phyloP scores from a whole-genome alignment of 2,329 filamentous ascomycete species.

The Alternaria consortialis region DNA sequence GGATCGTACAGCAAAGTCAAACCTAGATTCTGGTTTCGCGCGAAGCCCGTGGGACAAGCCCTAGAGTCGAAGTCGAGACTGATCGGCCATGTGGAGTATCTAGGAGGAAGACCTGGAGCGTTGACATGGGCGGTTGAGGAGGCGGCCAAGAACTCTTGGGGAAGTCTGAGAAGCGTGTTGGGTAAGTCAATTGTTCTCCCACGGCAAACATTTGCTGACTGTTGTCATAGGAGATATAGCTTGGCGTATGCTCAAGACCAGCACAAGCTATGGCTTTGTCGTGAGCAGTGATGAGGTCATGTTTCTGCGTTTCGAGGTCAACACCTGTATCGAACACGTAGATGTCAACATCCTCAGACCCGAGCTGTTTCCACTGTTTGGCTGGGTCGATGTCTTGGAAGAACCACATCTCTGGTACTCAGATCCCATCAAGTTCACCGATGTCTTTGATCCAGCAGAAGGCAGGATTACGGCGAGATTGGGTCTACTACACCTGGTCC shows the following conservation, averaged over 20 bases:
- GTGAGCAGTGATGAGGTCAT: slow-evolving; percentile 30
- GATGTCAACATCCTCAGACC: neutral
- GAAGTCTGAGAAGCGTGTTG: slow-evolving; percentile 31
- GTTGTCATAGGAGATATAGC: slow-evolving; percentile 24
- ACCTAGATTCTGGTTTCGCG: slow-evolving; percentile 22
- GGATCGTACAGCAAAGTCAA: slow-evolving; percentile 11
- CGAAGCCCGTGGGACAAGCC: neutral
- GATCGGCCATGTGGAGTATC: slow-evolving; percentile 31
- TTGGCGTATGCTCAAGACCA: slow-evolving; percentile 30
- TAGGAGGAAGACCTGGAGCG: slow-evolving; percentile 24
- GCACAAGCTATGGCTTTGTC: slow-evolving; percentile 28
- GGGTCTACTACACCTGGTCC: slow-evolving; percentile 24
- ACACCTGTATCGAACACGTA: neutral
- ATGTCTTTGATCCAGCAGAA: slow-evolving; percentile 10
- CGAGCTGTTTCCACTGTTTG: neutral
- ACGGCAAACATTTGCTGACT: neutral
- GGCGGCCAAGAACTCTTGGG: slow-evolving; percentile 18
- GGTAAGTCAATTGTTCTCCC: slow-evolving; percentile 9
- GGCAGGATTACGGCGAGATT: slow-evolving; percentile 15
- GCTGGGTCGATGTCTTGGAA: neutral
- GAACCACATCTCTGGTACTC: slow-evolving; percentile 26
- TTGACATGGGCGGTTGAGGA: slow-evolving; percentile 21
- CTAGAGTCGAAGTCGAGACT: slow-evolving; percentile 12
- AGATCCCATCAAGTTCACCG: slow-evolving; percentile 21
- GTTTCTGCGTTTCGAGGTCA: slow-evolving; percentile 23